A percentile compares a stretch with the other conserved stretches of the same genome.
These are phyloP conservation scores for Pyropia yezoensis DNA, from an alignment of 23 red algal species.

Conservation along the genomic window DNA sequence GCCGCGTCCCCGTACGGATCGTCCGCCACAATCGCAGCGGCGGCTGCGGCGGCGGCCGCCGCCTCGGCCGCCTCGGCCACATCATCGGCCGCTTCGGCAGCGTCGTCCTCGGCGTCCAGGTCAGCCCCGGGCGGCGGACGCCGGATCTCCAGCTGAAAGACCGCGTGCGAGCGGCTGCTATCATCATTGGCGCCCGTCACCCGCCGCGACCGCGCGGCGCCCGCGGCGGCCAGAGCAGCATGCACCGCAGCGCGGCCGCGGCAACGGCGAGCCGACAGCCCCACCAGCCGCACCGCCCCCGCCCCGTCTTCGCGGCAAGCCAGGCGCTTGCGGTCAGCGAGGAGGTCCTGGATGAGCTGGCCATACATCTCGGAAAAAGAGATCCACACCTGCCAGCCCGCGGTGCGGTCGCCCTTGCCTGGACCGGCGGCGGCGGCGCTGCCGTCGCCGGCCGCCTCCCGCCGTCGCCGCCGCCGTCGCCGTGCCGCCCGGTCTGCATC, in stretches of 20 bases:
- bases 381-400: slow-evolving; percentile 58
- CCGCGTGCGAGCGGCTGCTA: slow-evolving; percentile 79
- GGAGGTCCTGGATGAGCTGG: slow-evolving; percentile 46
- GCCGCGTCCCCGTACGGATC: not conserved
- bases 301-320: slow-evolving; percentile 70
- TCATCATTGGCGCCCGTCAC: slow-evolving; percentile 80
- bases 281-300: slow-evolving; percentile 53
- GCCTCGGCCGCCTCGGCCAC: not conserved
- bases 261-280: slow-evolving; percentile 47
- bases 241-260: slow-evolving; percentile 47
- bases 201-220: slow-evolving; percentile 45
- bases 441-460: no score
- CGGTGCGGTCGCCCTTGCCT: slow-evolving; percentile 43
- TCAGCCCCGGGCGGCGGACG: slow-evolving; percentile 3
- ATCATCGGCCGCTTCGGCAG: slow-evolving; percentile 18
- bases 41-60: slow-evolving; percentile 2
- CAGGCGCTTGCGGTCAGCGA: slow-evolving; percentile 38
- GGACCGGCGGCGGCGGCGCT: slow-evolving; percentile 13
- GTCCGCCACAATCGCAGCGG: not conserved
- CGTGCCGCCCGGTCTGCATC: slow-evolving; percentile 15
- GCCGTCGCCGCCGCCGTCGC: slow-evolving; percentile 1
- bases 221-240: slow-evolving; percentile 27
- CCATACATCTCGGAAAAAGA: slow-evolving; percentile 85
- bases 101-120: slow-evolving; percentile 17
- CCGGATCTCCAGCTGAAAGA: slow-evolving; percentile 53